Conservation (phyloP, 176 grass and related monocot species). For the Puccinellia tenuiflora region DNA sequence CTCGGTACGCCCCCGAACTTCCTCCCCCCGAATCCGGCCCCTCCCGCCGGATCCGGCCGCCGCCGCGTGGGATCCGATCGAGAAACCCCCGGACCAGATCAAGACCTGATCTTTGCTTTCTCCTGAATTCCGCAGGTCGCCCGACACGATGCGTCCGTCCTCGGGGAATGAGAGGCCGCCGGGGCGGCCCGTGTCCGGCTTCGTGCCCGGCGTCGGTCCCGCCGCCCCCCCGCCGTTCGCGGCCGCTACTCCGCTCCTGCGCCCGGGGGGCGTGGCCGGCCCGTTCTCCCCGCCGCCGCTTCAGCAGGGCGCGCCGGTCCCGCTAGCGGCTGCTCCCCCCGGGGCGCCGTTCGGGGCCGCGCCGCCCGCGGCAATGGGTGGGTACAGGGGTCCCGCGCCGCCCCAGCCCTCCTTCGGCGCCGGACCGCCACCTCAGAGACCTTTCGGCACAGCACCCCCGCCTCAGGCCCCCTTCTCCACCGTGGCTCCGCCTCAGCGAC, state of each 20-base stretch:
- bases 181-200: constrained; percentile 35
- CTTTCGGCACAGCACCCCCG: neutral
- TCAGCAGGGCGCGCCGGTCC: constrained; percentile 8
- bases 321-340: neutral
- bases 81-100: constrained; percentile 22
- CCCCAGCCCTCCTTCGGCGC: constrained; percentile 18
- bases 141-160: constrained; percentile 45
- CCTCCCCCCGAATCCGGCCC: neutral
- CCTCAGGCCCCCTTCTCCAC: neutral
- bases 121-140: constrained; percentile 14
- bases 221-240: constrained; percentile 17
- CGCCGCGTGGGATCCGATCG: constrained; percentile 25
- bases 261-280: neutral
- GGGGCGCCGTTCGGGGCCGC: too few relatives aligned
- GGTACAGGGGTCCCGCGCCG: constrained; percentile 23
- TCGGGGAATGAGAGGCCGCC: constrained; percentile 36
- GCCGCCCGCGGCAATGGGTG: constrained; percentile 19
- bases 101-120: constrained; percentile 2
- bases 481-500: neutral
- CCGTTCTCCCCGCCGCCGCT: neutral
- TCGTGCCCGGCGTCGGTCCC: constrained; percentile 15
- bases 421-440: neutral
- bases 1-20: neutral
- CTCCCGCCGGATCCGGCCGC: constrained; percentile 27
- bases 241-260: constrained; percentile 2